Conservation (phyloP, 805 yeast species). For the Yamadazyma paraphyllophila region DNA sequence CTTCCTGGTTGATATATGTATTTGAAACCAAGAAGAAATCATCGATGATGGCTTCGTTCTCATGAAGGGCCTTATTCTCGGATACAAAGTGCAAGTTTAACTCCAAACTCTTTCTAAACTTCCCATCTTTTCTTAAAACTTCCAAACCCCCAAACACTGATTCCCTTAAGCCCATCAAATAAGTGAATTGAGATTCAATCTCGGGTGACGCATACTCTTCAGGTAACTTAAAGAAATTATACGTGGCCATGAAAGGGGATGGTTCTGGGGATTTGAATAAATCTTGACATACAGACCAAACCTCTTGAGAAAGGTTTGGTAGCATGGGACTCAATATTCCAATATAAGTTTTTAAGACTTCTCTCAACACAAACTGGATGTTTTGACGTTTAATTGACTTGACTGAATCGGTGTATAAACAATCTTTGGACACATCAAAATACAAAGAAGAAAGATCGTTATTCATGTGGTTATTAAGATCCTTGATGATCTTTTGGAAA, state of each 20-base stretch:
- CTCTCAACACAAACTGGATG: constrained; percentile 63
- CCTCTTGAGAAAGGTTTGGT: constrained; percentile 86
- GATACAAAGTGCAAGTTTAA: constrained; percentile 38
- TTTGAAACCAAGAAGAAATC: constrained; percentile 65
- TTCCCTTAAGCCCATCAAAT: constrained; percentile 48
- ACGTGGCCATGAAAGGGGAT: constrained; percentile 51
- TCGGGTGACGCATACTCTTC: constrained; percentile 28
- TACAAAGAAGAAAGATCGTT: constrained; percentile 76
- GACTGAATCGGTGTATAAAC: constrained; percentile 66
- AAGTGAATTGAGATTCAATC: constrained; percentile 44
- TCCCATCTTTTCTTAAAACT: constrained; percentile 50
- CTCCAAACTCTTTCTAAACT: constrained; percentile 59
- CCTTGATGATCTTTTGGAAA: constrained; percentile 68
- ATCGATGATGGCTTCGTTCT: constrained; percentile 25
- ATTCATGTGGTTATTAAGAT: constrained; percentile 69
- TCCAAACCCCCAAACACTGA: constrained; percentile 53
- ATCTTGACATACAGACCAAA: constrained; percentile 61
- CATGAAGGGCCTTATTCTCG: constrained; percentile 8
- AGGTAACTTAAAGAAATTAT: constrained; percentile 36
- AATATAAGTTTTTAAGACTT: constrained; percentile 60
- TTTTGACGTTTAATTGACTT: constrained; percentile 51
- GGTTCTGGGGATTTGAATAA: constrained; percentile 17
- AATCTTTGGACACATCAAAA: constrained; percentile 83
- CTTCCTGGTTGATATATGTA: constrained; percentile 35
- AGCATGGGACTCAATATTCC: constrained; percentile 74